Evolutionary conservation across 2,329 filamentous ascomycete species (phyloP).

Genomic region (Trichoderma semiorbis): DNA sequence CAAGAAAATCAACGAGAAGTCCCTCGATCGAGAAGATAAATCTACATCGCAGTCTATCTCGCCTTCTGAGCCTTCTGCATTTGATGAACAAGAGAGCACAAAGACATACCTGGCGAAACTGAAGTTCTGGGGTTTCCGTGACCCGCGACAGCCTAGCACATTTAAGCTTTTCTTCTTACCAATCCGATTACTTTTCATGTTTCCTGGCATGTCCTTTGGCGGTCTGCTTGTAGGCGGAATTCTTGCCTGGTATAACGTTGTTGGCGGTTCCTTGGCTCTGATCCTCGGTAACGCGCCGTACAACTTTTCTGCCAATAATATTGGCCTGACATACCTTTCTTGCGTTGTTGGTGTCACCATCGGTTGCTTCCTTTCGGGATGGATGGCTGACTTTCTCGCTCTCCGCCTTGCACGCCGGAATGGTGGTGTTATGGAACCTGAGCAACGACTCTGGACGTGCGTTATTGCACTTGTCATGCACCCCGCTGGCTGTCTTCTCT

Average conservation of each 20-base stretch:
- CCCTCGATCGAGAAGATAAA: background rate
- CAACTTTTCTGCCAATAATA: background rate
- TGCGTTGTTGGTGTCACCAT: background rate
- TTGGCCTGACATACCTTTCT: background rate
- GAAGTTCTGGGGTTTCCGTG: background rate
- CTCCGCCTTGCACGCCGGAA: background rate
- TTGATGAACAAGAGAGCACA: background rate
- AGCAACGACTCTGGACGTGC: background rate
- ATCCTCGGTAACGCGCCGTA: background rate
- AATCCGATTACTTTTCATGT: background rate
- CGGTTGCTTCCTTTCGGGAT: background rate
- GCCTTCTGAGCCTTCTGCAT: background rate
- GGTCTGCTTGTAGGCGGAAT: background rate
- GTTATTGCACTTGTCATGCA: background rate
- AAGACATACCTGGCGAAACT: background rate
- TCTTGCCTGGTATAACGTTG: background rate
- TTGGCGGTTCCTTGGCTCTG: background rate
- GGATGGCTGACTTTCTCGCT: background rate
- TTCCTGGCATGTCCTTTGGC: background rate
- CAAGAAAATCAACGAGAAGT: background rate
- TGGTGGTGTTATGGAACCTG: background rate
- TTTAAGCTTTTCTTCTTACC: background rate
- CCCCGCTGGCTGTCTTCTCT: background rate
- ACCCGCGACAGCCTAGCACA: background rate
- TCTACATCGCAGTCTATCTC: background rate